Evolutionary conservation across 1,284 basidiomycete genomes (phyloP).

Genomic region (Malassezia arunalokei): DNA sequence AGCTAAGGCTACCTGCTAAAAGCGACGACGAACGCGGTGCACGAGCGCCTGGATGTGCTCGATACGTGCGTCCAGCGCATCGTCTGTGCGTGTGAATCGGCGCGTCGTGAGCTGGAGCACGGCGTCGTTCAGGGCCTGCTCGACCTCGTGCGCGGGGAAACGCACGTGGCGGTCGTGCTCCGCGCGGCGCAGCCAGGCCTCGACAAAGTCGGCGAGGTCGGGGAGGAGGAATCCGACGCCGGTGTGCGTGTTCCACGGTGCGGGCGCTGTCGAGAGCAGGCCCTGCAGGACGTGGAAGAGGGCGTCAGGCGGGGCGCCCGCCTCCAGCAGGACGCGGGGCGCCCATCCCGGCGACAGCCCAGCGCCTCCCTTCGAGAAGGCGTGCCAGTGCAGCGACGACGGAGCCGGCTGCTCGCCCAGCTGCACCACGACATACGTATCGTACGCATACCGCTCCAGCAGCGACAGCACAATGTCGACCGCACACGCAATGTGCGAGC

Average conservation of each 20-base stretch:
- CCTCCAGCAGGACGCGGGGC: constrained; percentile 61
- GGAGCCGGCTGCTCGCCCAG: background rate
- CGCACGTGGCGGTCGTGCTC: constrained; percentile 1
- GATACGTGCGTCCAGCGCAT: constrained; percentile 6
- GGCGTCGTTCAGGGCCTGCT: constrained; percentile 19
- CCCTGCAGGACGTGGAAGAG: constrained; percentile 74
- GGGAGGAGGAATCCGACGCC: constrained; percentile 32
- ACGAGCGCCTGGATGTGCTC: constrained; percentile 9
- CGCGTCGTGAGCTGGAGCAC: constrained; percentile 15
- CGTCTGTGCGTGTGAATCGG: constrained; percentile 8
- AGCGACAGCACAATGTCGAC: constrained; percentile 32
- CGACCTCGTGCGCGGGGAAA: constrained; percentile 23
- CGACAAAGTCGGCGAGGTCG: constrained; percentile 23
- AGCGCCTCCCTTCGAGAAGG: background rate
- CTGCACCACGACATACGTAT: constrained; percentile 17
- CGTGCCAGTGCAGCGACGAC: background rate
- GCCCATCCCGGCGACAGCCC: constrained; percentile 56
- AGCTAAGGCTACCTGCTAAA: background rate
- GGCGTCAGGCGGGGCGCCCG: constrained; percentile 61
- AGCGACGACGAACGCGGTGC: constrained; percentile 11
- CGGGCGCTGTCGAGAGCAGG: constrained; percentile 56
- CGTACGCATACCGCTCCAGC: constrained; percentile 31
- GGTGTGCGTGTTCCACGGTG: constrained; percentile 32
- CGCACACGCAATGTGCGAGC: constrained; percentile 36
- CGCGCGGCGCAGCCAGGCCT: constrained; percentile 21